phyloP scores from a whole-genome alignment of 805 yeast species.

The Ascoidea rubescens region DNA sequence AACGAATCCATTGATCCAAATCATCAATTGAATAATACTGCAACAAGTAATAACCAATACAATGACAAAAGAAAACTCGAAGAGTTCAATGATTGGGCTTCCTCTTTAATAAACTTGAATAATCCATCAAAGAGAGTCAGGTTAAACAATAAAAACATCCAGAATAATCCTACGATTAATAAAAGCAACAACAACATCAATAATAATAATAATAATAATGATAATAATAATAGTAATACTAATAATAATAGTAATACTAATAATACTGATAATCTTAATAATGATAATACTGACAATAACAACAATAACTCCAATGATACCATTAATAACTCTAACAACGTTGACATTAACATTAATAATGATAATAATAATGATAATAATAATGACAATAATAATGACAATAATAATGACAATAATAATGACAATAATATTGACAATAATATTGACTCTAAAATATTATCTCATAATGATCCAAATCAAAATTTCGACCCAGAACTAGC shows the following conservation, averaged over 20 bases:
- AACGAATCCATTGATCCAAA: background rate
- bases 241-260: conserved; percentile 1
- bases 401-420: too few relatives aligned
- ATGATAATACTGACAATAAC: background rate
- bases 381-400: too few relatives aligned
- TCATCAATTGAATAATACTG: too few relatives aligned
- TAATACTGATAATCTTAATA: background rate
- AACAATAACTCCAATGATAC: background rate
- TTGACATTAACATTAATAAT: background rate
- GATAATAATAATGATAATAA: too few relatives aligned
- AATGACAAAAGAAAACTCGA: too few relatives aligned
- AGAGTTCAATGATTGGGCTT: too few relatives aligned
- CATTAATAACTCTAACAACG: background rate
- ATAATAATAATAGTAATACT: conserved; percentile 4
- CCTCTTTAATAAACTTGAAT: background rate
- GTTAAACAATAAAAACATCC: too few relatives aligned
- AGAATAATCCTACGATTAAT: background rate
- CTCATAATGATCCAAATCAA: background rate
- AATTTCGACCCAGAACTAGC: background rate
- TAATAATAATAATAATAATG: background rate
- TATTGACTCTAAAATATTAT: too few relatives aligned
- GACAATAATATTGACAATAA: too few relatives aligned
- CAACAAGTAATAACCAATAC: too few relatives aligned
- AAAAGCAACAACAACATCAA: background rate
- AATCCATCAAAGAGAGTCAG: too few relatives aligned